Conservation (phyloP, 2,329 filamentous ascomycete species). For the Paradendryphiella salina region DNA sequence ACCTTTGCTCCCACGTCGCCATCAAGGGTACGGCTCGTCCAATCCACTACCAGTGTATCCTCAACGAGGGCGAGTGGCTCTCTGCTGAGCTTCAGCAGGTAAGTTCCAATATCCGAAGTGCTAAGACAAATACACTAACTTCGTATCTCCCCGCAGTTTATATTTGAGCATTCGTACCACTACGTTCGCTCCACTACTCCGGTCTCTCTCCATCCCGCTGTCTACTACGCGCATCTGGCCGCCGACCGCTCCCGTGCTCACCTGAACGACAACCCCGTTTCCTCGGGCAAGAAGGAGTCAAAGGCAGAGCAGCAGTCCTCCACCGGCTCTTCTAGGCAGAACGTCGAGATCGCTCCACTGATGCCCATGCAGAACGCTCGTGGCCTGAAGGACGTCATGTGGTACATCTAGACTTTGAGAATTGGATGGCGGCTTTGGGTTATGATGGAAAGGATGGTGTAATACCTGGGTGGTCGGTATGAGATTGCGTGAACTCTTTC, state of each 20-base stretch:
- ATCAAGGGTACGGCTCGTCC: conserved; percentile 94
- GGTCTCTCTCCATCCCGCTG: conserved; percentile 82
- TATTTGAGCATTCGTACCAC: conserved; percentile 94
- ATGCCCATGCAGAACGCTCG: conserved; percentile 48
- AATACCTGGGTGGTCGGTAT: background rate
- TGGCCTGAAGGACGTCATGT: conserved; percentile 52
- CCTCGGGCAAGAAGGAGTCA: conserved; percentile 46
- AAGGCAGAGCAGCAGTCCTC: conserved; percentile 35
- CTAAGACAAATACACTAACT: too few species aligned
- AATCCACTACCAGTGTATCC: conserved; percentile 86
- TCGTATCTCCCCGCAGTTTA: conserved; percentile 58
- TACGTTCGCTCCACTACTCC: conserved; percentile 91
- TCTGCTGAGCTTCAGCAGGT: conserved; percentile 69
- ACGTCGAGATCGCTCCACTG: conserved; percentile 46
- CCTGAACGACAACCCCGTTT: conserved; percentile 55
- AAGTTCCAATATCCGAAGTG: too few species aligned
- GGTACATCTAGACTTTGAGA: conserved; percentile 51
- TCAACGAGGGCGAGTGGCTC: conserved; percentile 73
- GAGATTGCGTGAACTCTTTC: conserved; percentile 1
- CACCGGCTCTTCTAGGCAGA: conserved; percentile 35
- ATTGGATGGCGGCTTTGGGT: background rate
- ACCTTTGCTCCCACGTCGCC: conserved; percentile 70
- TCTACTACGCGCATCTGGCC: conserved; percentile 95
- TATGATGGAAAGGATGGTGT: background rate
- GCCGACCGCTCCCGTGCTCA: conserved; percentile 79